A percentile compares a stretch with the other conserved stretches of the same genome.
These are phyloP conservation scores for Fusarium sp. DNA, from an alignment of 2,329 filamentous ascomycete genomes.

Conservation along the genomic window DNA sequence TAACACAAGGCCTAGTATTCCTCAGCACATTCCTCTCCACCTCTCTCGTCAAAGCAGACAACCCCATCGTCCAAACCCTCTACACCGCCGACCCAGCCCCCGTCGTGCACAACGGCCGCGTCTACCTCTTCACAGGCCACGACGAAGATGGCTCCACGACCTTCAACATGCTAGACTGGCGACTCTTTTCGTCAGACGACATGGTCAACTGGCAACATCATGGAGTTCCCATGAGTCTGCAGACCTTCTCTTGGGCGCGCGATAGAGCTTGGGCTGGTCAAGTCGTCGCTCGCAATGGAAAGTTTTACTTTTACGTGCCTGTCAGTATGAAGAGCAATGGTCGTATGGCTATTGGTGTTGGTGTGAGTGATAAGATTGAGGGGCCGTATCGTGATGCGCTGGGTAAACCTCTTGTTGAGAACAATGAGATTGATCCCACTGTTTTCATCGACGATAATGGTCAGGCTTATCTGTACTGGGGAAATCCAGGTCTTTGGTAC, in stretches of 20 bases:
- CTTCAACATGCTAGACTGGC: slow-evolving; percentile 54
- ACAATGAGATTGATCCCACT: slow-evolving; percentile 52
- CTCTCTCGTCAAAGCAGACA: background rate
- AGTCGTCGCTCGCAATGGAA: slow-evolving; percentile 49
- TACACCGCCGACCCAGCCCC: slow-evolving; percentile 55
- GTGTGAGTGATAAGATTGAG: slow-evolving; percentile 49
- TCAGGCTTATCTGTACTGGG: slow-evolving; percentile 53
- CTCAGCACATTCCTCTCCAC: background rate
- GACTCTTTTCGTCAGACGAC: slow-evolving; percentile 47
- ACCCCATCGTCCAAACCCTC: slow-evolving; percentile 28
- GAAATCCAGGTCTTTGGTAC: slow-evolving; percentile 51
- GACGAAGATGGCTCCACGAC: slow-evolving; percentile 50
- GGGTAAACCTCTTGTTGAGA: slow-evolving; percentile 51
- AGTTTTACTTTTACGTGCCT: slow-evolving; percentile 53
- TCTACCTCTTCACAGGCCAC: slow-evolving; percentile 53
- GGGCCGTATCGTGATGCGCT: slow-evolving; percentile 53
- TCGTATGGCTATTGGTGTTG: slow-evolving; percentile 54
- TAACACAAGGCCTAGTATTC: background rate
- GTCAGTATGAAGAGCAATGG: slow-evolving; percentile 47
- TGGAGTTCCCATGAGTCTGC: slow-evolving; percentile 44
- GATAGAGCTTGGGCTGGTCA: slow-evolving; percentile 53
- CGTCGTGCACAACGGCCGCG: slow-evolving; percentile 50
- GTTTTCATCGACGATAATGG: slow-evolving; percentile 53
- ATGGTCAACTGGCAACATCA: slow-evolving; percentile 51
- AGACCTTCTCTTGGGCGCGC: slow-evolving; percentile 51